These are phyloP conservation scores for Paramecium primaurelia DNA, from an alignment of 73 alveolate species.

Conservation along the genomic window DNA sequence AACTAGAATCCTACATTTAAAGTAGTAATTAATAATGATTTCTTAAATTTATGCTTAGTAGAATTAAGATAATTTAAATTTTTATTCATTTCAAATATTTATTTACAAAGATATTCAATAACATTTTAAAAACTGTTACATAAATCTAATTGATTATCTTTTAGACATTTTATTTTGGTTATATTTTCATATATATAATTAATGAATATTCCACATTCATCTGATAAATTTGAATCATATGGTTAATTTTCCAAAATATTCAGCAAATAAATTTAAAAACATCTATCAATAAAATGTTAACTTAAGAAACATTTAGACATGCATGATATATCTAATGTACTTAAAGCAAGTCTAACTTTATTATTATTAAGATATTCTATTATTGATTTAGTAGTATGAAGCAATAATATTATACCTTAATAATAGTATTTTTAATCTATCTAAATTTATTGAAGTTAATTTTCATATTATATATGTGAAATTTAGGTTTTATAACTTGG, in stretches of 20 bases:
- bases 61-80: background rate
- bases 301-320: background rate
- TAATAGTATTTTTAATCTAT: background rate
- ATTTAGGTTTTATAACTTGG: constrained; percentile 11
- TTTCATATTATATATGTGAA: background rate
- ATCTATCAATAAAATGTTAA: background rate
- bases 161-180: background rate
- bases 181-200: background rate
- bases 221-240: background rate
- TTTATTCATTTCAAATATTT: background rate
- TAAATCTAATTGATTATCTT: background rate
- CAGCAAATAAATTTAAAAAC: background rate
- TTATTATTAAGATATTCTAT: background rate
- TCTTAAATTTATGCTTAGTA: background rate
- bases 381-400: background rate
- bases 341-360: background rate
- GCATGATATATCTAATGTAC: background rate
- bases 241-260: background rate
- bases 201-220: background rate
- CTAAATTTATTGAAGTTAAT: background rate
- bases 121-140: background rate
- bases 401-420: background rate
- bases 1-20: background rate
- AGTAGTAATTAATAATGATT: background rate
- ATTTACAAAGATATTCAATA: background rate